Percentiles rank a stretch among this genome's conserved stretches.
These are phyloP conservation scores for Pseudotsuga menziesii DNA, from an alignment of 75 land plant species.

Conservation along the genomic window DNA sequence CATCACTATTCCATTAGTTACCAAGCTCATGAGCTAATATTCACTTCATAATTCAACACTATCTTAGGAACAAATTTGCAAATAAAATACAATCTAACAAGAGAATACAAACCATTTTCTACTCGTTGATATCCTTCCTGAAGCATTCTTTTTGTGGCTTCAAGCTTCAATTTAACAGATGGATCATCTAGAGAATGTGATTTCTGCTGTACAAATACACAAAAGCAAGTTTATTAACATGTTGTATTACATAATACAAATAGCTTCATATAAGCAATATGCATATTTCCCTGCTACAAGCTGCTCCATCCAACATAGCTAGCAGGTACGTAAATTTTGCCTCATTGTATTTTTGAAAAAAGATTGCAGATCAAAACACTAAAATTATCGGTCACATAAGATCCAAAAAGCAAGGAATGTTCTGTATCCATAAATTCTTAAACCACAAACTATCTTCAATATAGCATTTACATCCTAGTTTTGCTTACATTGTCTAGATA, in stretches of 20 bases:
- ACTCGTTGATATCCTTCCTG: constrained; percentile 81
- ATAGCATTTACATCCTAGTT: not conserved
- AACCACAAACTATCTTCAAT: not conserved
- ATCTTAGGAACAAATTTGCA: not conserved
- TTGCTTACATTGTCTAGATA: not conserved
- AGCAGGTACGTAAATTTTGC: not conserved
- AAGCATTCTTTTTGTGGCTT: constrained; percentile 72
- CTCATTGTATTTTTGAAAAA: not conserved
- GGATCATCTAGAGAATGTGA: constrained; percentile 21
- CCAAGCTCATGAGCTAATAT: not conserved
- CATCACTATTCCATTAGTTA: not conserved
- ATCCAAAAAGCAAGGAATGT: not conserved
- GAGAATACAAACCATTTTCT: constrained; percentile 54
- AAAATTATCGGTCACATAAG: not conserved
- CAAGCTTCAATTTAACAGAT: constrained; percentile 41
- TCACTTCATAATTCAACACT: not conserved
- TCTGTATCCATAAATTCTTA: not conserved
- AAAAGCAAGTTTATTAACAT: not conserved
- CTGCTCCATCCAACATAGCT: not conserved
- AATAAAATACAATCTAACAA: not conserved
- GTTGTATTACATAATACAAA: not conserved
- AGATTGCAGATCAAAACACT: not conserved
- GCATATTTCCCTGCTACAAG: not conserved
- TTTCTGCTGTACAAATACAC: constrained; percentile 18
- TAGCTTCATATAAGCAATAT: not conserved